phyloP scores from a whole-genome alignment of 495 filamentous ascomycete species.

The Neurospora sp. region DNA sequence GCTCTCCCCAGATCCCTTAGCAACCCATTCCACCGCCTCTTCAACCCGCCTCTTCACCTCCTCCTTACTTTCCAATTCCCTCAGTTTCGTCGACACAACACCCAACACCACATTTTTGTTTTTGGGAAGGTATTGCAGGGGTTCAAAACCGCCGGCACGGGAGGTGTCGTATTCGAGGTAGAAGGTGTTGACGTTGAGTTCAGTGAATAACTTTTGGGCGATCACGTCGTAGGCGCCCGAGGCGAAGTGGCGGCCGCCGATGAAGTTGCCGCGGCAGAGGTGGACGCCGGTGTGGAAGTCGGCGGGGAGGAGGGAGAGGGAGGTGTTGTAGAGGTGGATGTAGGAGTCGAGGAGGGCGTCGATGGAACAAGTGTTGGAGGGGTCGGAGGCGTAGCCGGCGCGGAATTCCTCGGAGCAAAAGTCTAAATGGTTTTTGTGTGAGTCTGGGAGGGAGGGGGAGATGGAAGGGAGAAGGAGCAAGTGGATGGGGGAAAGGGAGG shows the following conservation, averaged over 20 bases:
- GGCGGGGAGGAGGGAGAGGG: conserved; percentile 49
- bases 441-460: not conserved
- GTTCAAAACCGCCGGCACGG: conserved; percentile 69
- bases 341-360: conserved; percentile 65
- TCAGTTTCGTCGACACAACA: too few species aligned
- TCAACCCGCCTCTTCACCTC: conserved; percentile 59
- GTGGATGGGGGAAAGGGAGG: not conserved
- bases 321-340: conserved; percentile 68
- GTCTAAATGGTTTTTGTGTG: too few species aligned
- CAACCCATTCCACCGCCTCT: conserved; percentile 61
- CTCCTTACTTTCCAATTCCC: conserved; percentile 62
- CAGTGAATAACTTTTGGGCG: conserved; percentile 66
- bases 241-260: conserved; percentile 66
- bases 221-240: conserved; percentile 75
- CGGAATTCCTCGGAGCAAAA: conserved; percentile 49
- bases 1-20: conserved; percentile 52
- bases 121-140: conserved; percentile 58
- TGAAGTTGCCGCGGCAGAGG: conserved; percentile 74
- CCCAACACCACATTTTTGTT: too few species aligned
- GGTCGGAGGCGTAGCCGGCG: conserved; percentile 51
- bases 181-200: conserved; percentile 67
- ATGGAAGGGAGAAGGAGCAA: not conserved
- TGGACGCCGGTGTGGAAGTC: conserved; percentile 71
- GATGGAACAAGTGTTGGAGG: conserved; percentile 42
- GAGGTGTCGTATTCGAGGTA: conserved; percentile 78